Percentiles rank a stretch among this genome's conserved stretches.
phyloP scores from a whole-genome alignment of 495 filamentous ascomycete species.

The Hypoxylon fuscum region DNA sequence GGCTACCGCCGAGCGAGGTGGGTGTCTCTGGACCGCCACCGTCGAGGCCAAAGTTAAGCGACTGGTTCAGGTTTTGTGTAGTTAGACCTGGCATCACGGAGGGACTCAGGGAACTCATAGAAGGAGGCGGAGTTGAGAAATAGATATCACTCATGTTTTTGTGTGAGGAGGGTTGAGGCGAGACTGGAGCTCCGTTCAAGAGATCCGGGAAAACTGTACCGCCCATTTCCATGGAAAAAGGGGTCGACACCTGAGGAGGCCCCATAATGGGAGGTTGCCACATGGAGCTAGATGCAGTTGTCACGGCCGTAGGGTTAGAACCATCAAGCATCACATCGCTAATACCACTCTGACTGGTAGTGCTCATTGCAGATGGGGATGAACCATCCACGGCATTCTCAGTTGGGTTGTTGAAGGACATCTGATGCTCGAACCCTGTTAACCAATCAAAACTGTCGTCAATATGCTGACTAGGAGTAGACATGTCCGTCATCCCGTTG shows the following conservation, averaged over 20 bases:
- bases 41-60: constrained; percentile 62
- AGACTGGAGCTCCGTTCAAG: constrained; percentile 66
- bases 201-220: constrained; percentile 67
- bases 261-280: constrained; percentile 76
- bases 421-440: constrained; percentile 78
- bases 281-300: constrained; percentile 59
- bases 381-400: constrained; percentile 90
- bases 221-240: constrained; percentile 69
- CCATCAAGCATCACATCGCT: constrained; percentile 94
- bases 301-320: constrained; percentile 64
- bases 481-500: constrained; percentile 69
- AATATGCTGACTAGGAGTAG: constrained; percentile 61
- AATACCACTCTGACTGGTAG: constrained; percentile 87
- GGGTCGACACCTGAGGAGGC: constrained; percentile 64
- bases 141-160: constrained; percentile 63
- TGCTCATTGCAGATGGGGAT: constrained; percentile 94
- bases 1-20: constrained; percentile 71
- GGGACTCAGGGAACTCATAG: constrained; percentile 70
- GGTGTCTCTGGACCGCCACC: constrained; percentile 69
- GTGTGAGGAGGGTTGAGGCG: constrained; percentile 66
- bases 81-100: constrained; percentile 60
- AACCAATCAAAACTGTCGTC: constrained; percentile 91
- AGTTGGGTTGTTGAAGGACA: constrained; percentile 73
- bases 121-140: constrained; percentile 70
- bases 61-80: constrained; percentile 64